These are phyloP conservation scores for Exophiala lecanii-corni DNA, from an alignment of 2,329 filamentous ascomycete genomes.

Conservation along the genomic window DNA sequence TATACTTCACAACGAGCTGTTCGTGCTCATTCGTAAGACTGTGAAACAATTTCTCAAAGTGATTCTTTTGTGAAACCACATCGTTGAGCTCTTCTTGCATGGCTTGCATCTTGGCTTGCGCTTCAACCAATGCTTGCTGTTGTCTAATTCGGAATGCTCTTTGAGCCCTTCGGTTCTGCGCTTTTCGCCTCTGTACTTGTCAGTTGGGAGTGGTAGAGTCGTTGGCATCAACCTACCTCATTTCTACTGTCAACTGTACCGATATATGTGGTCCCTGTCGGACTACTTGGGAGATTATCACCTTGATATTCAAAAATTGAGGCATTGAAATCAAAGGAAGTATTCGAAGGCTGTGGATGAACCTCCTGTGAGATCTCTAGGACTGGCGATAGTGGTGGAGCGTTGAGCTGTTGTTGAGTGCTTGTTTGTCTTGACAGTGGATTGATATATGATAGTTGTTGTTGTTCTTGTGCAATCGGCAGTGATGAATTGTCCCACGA, in stretches of 20 bases:
- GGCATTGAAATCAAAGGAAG: no score
- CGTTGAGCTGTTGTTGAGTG: no score
- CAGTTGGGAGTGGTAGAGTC: conserved; percentile 70
- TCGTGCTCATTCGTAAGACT: conserved; percentile 11
- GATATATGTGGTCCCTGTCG: no score
- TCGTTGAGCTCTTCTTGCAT: conserved; percentile 11
- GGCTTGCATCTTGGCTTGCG: conserved; percentile 2
- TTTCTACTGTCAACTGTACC: conserved; percentile 3
- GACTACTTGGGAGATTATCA: no score
- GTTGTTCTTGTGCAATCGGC: no score
- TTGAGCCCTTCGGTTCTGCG: conserved; percentile 88
- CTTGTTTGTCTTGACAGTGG: no score
- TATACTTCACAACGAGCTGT: conserved; percentile 4
- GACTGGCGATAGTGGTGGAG: no score
- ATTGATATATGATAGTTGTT: no score
- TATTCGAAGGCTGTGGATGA: no score
- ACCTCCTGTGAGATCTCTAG: no score
- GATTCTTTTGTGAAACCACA: conserved; percentile 7
- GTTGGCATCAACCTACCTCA: conserved; percentile 12
- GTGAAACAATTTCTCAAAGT: conserved; percentile 10
- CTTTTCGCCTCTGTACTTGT: conserved; percentile 57
- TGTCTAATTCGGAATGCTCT: conserved; percentile 91
- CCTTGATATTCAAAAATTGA: no score
- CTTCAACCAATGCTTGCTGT: conserved; percentile 57
- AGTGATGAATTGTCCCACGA: no score